Base-by-base conservation (phyloP, 148 eudicot species). In the Arbutus unedo region DNA sequence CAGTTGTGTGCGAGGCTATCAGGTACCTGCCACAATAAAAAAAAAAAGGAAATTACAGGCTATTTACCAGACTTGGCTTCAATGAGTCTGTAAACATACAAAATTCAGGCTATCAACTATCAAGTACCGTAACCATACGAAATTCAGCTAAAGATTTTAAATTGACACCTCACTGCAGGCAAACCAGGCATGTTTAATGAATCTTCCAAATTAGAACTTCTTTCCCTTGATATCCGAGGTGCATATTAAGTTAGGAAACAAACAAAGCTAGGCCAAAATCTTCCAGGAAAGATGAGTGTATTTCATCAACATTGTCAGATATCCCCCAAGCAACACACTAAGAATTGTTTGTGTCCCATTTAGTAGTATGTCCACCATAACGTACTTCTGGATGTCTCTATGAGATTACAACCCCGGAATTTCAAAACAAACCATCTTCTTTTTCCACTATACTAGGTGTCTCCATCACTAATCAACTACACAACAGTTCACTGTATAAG, bases 1-100 rank as follows among this genome's bases (percentile, higher is more conserved):
- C 98, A 5, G 98, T 95, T 75, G 98, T 95, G 83, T 95, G 98
- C 21, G 96, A 92, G 48, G 98, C 96, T 79, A 95, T 95, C 88
- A 95, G 85, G 89, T 95, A 95, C 89, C 98, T 95, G 91, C 43
- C 53, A 75, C 19, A 31, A 54, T 15, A 70, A 64, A 71, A 15
- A 31, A 31, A 31, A 74, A 83, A 38, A 7, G 6, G 14, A 67
- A 15, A 62, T 51, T 14, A 4, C 13, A 19, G 23, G 55, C 23
- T 47, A 44, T 45, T 62, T 4, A 67, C 49, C 45, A 50, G 62
- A 18, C 82, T 18, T 5, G 31, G 75, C 49, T 31, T 80, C 25
- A 31, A 18, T 43, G 38, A 31, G 38, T 31, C 38, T 31, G 38
- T 31, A 31, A 71, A 70, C 77, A 9, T 1, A n/a, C 54, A n/a